Evolutionary conservation across 192 early-diverging fungal species (phyloP), one percentile per base, ranked within the genome.

Genomic region (Funneliformis mosseae): DNA sequence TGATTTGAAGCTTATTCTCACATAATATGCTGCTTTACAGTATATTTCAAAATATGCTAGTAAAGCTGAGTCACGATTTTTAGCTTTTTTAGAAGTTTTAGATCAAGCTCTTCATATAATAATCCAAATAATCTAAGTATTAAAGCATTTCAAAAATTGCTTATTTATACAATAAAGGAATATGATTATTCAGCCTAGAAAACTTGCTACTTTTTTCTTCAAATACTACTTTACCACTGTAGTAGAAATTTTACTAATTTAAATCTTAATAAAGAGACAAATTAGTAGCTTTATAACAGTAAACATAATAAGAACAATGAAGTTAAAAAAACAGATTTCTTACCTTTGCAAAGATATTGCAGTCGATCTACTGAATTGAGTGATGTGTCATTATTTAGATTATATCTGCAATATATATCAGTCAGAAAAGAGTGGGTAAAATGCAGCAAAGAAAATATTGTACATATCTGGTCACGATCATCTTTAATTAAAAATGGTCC

Each of bases 101-200:
- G 21, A 71, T 71, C 16, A 71, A 46, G 23, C 43, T 45, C 69
- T 71, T 71, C 7, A 39, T 38, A 41, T 45, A 71, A 21, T 71
- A 6, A 9, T 5, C 16, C 8, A 4, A 38, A 71, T 71, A 14
- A 71, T 42, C 41, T 39, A 21, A 18, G 38, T 46, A 23, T 71
- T 25, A 71, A 45, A 16, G 43, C 39, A 71, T 45, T 71, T 71
- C 69, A 71, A 23, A 71, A 71, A 46, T n/a, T 71, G 8, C 12
- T 71, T 10, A 28, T 71, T 46, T 21, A 71, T 39, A 71, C 41
- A 45, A 1, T 71, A 2, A 18, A 28, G n/a, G 69, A 71, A 25
- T 25, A 21, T 0, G 69, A 42, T 42, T 45, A n/a, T 14, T 71
- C 69, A 3, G 39, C 66, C 38, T n/a, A 71, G 42, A 6, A 71